These are phyloP conservation scores for Xylariaceae sp. DNA, from an alignment of 2,329 filamentous ascomycete species.

Conservation along the genomic window DNA sequence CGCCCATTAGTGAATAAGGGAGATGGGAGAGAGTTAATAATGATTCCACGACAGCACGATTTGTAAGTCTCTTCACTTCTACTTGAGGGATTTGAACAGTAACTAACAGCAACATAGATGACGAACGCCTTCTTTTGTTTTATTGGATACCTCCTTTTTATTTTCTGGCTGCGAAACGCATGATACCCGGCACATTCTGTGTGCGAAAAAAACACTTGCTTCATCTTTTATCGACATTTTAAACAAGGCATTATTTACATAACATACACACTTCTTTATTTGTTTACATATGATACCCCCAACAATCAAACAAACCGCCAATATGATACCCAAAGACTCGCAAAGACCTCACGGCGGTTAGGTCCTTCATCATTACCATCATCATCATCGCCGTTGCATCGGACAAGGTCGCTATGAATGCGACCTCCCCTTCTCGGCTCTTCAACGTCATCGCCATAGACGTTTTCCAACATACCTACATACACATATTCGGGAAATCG, in stretches of 20 bases:
- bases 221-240: not conserved
- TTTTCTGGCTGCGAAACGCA: not conserved
- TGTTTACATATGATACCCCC: constrained; percentile 4
- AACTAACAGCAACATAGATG: constrained; percentile 13
- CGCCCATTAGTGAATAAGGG: constrained; percentile 46
- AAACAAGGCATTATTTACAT: too few species aligned
- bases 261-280: too few species aligned
- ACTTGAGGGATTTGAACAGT: not conserved
- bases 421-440: too few species aligned
- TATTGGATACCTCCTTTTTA: not conserved
- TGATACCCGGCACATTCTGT: constrained; percentile 16
- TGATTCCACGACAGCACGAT: constrained; percentile 26
- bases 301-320: not conserved
- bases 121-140: constrained; percentile 8
- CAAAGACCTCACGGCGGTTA: too few species aligned
- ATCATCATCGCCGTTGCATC: too few species aligned
- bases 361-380: too few species aligned
- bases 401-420: too few species aligned
- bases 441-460: too few species aligned
- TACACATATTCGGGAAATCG: too few species aligned
- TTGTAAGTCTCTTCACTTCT: constrained; percentile 22
- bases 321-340: not conserved
- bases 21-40: constrained; percentile 9
- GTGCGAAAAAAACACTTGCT: not conserved
- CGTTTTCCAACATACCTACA: too few species aligned